These are phyloP conservation scores for Pseudogymnoascus sp. DNA, from an alignment of 2,329 filamentous ascomycete species.

Conservation along the genomic window DNA sequence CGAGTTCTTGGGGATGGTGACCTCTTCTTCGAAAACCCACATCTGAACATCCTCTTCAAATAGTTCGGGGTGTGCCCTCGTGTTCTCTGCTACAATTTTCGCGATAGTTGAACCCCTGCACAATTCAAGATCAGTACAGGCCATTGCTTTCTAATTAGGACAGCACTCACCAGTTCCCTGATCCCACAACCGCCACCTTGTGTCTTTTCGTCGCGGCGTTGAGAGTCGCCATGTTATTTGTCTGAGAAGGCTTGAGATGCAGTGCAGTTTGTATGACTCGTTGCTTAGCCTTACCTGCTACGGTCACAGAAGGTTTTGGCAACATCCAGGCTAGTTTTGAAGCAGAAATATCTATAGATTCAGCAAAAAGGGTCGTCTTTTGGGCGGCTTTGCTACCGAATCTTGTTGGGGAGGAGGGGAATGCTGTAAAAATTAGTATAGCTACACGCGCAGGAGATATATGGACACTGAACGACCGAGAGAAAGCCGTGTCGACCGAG, in stretches of 20 bases:
- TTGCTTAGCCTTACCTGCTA: slow-evolving; percentile 8
- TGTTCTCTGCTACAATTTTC: slow-evolving; percentile 94
- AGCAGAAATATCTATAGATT: neutral
- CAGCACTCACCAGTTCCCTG: slow-evolving; percentile 75
- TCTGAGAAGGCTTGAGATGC: slow-evolving; percentile 10
- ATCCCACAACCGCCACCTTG: slow-evolving; percentile 90
- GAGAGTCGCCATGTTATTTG: slow-evolving; percentile 26
- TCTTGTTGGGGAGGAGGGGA: neutral
- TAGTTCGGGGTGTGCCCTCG: slow-evolving; percentile 63
- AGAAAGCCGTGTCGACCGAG: neutral
- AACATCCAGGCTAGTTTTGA: slow-evolving; percentile 4
- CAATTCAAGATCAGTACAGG: neutral
- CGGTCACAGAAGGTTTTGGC: neutral
- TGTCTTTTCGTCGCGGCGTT: slow-evolving; percentile 61
- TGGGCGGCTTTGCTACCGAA: neutral
- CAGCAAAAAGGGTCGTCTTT: neutral
- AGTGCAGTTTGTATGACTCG: slow-evolving; percentile 1
- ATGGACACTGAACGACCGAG: neutral
- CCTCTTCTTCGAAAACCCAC: slow-evolving; percentile 97
- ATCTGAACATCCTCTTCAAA: slow-evolving; percentile 91
- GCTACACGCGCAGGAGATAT: neutral
- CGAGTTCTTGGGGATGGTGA: slow-evolving; percentile 63
- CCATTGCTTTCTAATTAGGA: neutral
- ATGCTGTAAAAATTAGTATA: slow-evolving; percentile 1
- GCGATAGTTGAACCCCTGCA: slow-evolving; percentile 88